Evolutionary conservation across 345 rosid species (phyloP), one percentile per base, ranked within the genome.

Genomic region (Salix brachista): DNA sequence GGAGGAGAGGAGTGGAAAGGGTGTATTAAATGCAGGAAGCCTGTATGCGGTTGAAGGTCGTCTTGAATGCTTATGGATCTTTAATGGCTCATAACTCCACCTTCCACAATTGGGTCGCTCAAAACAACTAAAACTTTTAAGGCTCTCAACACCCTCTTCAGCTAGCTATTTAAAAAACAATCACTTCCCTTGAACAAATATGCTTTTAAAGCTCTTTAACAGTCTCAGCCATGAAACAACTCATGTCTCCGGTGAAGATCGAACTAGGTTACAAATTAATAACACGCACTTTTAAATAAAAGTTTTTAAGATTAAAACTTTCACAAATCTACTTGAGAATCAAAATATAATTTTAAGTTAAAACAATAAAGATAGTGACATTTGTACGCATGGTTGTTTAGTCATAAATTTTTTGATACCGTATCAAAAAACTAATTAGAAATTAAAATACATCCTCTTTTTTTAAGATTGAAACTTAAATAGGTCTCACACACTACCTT

Each of bases 21-120:
- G 54, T 41, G 75, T 65, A 86, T 69, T 87, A 71, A 89, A 89
- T 89, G 87, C 32, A 42, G 77, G 70, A 82, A 85, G 85, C 64
- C 78, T 69, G 84, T 56, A 80, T 65, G 81, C 85, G 68, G 90
- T 85, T 85, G 91, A 89, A 84, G 86, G 87, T 41, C 13, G 84
- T 61, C 77, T 84, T 83, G 83, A 85, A 72, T 82, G 85, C 79
- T 80, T 60, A 79, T 78, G 72, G 26, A 80, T 74, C 70, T 73
- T 86, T 81, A 78, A 76, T 72, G 60, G 69, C 79, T 71, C 83
- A 84, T 85, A 85, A 85, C 89, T 85, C 85, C 89, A 80, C 78
- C 88, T 85, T 85, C 88, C 80, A 26, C 86, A 75, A 79, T 78
- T 79, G 80, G 85, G 73, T 83, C 92, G 80, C 86, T 83, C 79